These are phyloP conservation scores for Waltergamsia citrina DNA, from an alignment of 2,329 filamentous ascomycete species.

Conservation along the genomic window DNA sequence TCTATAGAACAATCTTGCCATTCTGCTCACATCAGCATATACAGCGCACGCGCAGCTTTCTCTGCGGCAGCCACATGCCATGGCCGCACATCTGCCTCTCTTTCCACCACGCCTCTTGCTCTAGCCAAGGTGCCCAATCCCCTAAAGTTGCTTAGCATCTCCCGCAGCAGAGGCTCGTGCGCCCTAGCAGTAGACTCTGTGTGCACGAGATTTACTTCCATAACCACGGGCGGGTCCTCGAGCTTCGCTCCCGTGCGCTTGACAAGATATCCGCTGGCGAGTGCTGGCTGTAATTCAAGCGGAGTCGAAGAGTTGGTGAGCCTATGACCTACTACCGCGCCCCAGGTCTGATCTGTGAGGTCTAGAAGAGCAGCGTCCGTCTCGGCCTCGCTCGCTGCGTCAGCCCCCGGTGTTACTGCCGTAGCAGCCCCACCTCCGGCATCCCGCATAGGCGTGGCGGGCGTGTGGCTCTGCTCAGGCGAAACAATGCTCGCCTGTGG, in stretches of 20 bases:
- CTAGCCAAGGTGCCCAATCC: slow-evolving; percentile 60
- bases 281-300: slow-evolving; percentile 44
- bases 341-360: slow-evolving; percentile 67
- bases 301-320: slow-evolving; percentile 49
- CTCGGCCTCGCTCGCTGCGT: slow-evolving; percentile 29
- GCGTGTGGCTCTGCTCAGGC: slow-evolving; percentile 47
- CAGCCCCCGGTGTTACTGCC: slow-evolving; percentile 26
- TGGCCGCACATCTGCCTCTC: slow-evolving; percentile 54
- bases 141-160: slow-evolving; percentile 61
- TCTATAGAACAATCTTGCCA: too few relatives aligned
- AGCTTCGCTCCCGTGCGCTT: slow-evolving; percentile 47
- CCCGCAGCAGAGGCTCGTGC: slow-evolving; percentile 57
- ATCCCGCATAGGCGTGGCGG: slow-evolving; percentile 36
- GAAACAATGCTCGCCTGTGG: slow-evolving; percentile 51
- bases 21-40: slow-evolving; percentile 45
- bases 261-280: slow-evolving; percentile 57
- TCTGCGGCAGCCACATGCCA: slow-evolving; percentile 70
- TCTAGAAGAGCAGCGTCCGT: slow-evolving; percentile 62
- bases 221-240: slow-evolving; percentile 49
- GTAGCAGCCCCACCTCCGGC: slow-evolving; percentile 29
- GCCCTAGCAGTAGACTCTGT: slow-evolving; percentile 39
- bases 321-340: slow-evolving; percentile 58
- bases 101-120: slow-evolving; percentile 52
- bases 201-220: slow-evolving; percentile 58
- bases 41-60: slow-evolving; percentile 57